Evolutionary conservation across 2,329 filamentous ascomycete genomes (phyloP).

Genomic region (Colletotrichum sansevieriae): DNA sequence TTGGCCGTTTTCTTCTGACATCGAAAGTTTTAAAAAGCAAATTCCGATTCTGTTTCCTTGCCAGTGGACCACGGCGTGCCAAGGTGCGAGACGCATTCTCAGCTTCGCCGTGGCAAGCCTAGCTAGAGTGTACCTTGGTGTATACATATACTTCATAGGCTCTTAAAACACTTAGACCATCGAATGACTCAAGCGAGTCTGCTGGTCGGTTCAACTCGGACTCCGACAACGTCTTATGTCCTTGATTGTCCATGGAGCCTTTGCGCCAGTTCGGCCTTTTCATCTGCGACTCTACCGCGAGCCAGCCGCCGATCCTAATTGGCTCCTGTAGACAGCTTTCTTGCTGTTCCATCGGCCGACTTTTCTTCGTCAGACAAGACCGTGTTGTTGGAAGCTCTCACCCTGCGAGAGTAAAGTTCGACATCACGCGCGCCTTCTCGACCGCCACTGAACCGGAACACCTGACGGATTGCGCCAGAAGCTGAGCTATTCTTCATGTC

Average conservation of each 20-base stretch:
- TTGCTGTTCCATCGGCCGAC: constrained; percentile 46
- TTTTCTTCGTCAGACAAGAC: constrained; percentile 63
- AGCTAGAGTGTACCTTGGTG: constrained; percentile 18
- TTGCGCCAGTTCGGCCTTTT: too few species aligned
- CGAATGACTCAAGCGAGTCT: constrained; percentile 4
- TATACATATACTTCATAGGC: background rate
- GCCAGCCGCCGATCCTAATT: constrained; percentile 13
- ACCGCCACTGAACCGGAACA: constrained; percentile 66
- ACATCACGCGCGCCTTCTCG: constrained; percentile 42
- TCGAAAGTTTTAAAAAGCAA: constrained; percentile 34
- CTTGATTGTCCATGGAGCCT: background rate
- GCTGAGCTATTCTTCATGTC: constrained; percentile 62
- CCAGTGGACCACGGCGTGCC: constrained; percentile 10
- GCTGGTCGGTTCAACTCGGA: constrained; percentile 34
- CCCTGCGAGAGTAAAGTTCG: constrained; percentile 69
- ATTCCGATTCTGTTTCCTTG: constrained; percentile 18
- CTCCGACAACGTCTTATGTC: constrained; percentile 31
- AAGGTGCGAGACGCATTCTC: constrained; percentile 22
- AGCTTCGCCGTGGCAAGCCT: background rate
- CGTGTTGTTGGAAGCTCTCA: constrained; percentile 67
- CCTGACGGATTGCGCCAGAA: constrained; percentile 69
- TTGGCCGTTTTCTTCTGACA: constrained; percentile 28
- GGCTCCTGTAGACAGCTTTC: background rate
- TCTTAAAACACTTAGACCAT: constrained; percentile 16
- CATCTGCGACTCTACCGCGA: too few species aligned